These are phyloP conservation scores for Vaccinium corymbosum DNA, from an alignment of 148 eudicot genomes.

Conservation along the genomic window DNA sequence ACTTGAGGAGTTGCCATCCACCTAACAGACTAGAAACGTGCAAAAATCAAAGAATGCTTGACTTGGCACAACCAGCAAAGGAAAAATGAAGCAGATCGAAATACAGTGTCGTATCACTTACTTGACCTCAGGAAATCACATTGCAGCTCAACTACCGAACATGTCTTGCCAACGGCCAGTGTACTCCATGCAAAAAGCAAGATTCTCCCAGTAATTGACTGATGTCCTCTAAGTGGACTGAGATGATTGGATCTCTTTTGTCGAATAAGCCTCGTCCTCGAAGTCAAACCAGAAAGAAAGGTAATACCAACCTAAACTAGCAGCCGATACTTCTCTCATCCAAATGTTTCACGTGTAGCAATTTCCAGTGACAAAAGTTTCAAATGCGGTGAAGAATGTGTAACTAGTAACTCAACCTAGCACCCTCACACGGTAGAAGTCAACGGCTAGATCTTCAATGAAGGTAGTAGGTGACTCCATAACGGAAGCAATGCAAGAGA, in stretches of 20 bases:
- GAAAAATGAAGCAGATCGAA: conserved; percentile 14
- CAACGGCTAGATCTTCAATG: not conserved
- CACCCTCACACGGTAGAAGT: not conserved
- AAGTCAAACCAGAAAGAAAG: conserved; percentile 8
- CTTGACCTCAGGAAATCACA: conserved; percentile 26
- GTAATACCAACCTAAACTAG: not conserved
- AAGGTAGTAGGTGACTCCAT: conserved; percentile 1
- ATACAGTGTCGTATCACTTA: conserved; percentile 21
- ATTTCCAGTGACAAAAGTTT: not conserved
- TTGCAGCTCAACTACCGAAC: conserved; percentile 27
- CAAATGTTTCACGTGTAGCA: conserved; percentile 1
- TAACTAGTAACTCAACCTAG: not conserved
- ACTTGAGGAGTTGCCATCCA: not conserved
- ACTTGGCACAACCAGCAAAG: conserved; percentile 10
- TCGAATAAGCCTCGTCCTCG: conserved; percentile 8
- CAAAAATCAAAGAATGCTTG: not conserved
- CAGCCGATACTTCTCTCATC: not conserved
- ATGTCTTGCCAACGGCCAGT: conserved; percentile 21
- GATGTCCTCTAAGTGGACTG: conserved; percentile 14
- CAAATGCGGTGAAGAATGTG: not conserved
- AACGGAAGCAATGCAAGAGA: not conserved
- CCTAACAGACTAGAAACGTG: not conserved
- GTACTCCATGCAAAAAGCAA: conserved; percentile 15
- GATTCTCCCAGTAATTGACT: conserved; percentile 16
- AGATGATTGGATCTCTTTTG: conserved; percentile 2